Evolutionary conservation across 2,329 filamentous ascomycete genomes (phyloP), one percentile per base, ranked within the genome.

Genomic region (Alternaria tenuissima): DNA sequence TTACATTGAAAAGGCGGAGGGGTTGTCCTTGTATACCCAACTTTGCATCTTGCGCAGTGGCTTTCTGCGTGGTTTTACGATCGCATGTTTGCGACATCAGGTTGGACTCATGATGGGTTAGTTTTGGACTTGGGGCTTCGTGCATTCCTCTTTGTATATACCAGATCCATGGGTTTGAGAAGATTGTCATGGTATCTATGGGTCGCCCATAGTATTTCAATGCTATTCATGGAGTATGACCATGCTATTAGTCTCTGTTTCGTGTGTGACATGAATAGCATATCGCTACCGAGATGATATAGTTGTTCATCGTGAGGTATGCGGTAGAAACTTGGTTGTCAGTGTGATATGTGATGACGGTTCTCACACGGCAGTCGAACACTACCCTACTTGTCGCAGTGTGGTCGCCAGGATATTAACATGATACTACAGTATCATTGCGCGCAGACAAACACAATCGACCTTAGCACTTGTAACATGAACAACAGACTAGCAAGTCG

Each of bases 21-120:
- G 68, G 57, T 57, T 63, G 56, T 64, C 65, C 65, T 72, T 76
- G 71, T 77, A 78, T 77, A 78, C 75, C 76, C 74, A 68, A 69
- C 61, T 41, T 54, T 66, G 60, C 65, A 69, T 72, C 59, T 70
- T 49, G 57, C 48, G 36, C 44, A 48, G 52, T 49, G 59, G 62
- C 44, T 39, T 52, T 62, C 52, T 53, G 39, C 39, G 41, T 36
- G n/a, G 46, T 32, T 42, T 56, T 24, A 18, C 22, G 54, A 20
- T 44, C 30, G 22, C 39, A 24, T 32, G 34, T 43, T 36, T 43
- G 36, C 59, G 55, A 49, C 54, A 28, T 16, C 38, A 48, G 30
- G 34, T 28, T 49, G 43, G 32, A 32, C 55, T 55, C 24, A 55
- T 55, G 53, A 49, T 22, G 43, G 53, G 18, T 26, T 30, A 16